These are phyloP conservation scores for Gymnopilus junonius DNA, from an alignment of 768 basidiomycete species.

Conservation along the genomic window DNA sequence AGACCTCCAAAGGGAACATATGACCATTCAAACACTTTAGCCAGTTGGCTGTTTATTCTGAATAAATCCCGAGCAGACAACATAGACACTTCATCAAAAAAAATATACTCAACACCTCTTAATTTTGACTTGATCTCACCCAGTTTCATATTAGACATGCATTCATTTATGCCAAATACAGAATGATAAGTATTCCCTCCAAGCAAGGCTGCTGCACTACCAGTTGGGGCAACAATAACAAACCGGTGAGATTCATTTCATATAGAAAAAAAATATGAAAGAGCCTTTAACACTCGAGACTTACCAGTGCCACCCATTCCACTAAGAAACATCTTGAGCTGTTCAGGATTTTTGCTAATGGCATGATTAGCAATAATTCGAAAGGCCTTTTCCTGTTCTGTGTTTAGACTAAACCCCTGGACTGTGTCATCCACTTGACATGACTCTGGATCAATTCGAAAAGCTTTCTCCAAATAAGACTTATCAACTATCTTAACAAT, in stretches of 20 bases:
- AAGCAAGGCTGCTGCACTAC: slow-evolving; percentile 21
- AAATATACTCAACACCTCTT: slow-evolving; percentile 38
- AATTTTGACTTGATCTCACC: slow-evolving; percentile 17
- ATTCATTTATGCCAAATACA: slow-evolving; percentile 29
- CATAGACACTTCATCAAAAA: too few relatives aligned
- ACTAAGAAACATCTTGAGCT: slow-evolving; percentile 34
- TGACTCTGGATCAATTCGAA: too few relatives aligned
- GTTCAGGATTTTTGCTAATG: slow-evolving; percentile 8
- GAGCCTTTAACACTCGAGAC: slow-evolving; percentile 30
- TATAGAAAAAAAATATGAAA: slow-evolving; percentile 23
- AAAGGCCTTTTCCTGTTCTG: slow-evolving; percentile 35
- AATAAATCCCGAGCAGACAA: too few relatives aligned
- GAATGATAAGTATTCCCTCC: too few relatives aligned
- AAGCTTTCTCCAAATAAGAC: slow-evolving; percentile 22
- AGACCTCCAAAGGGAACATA: too few relatives aligned
- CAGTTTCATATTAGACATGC: slow-evolving; percentile 3
- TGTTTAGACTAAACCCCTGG: slow-evolving; percentile 24
- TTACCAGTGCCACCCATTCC: slow-evolving; percentile 40
- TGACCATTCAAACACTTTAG: too few relatives aligned
- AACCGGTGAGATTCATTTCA: slow-evolving; percentile 19
- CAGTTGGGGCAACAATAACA: slow-evolving; percentile 17
- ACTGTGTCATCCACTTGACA: slow-evolving; percentile 3
- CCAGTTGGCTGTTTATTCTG: too few relatives aligned
- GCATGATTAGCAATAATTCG: slow-evolving; percentile 32
- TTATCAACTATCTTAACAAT: slow-evolving; percentile 28